Conservation (phyloP, 2,329 filamentous ascomycete species). For the Ophiostoma montium region DNA sequence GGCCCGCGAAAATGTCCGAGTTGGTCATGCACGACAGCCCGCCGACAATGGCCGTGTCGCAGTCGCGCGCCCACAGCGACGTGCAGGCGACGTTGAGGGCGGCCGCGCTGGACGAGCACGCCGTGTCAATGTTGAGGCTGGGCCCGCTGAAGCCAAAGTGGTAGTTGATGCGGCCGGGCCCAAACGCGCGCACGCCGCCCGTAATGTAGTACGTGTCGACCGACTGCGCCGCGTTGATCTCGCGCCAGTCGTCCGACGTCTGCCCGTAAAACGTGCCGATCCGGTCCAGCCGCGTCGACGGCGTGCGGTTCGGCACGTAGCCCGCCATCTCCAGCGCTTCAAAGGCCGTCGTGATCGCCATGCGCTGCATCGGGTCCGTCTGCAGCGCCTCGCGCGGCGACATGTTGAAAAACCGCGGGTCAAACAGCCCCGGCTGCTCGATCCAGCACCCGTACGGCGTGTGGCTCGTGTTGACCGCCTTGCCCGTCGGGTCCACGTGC, state of each 20-base stretch:
- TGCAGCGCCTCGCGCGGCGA: conserved; percentile 60
- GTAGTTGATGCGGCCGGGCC: conserved; percentile 53
- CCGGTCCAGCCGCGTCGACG: conserved; percentile 47
- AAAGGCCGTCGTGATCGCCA: conserved; percentile 63
- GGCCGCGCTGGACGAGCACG: conserved; percentile 60
- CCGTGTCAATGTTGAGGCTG: conserved; percentile 61
- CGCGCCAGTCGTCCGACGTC: conserved; percentile 64
- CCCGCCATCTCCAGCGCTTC: conserved; percentile 73
- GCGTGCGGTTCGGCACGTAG: conserved; percentile 59
- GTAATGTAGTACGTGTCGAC: conserved; percentile 44
- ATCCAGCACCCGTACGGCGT: conserved; percentile 64
- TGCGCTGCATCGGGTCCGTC: conserved; percentile 68
- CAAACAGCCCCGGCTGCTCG: conserved; percentile 62
- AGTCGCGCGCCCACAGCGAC: conserved; percentile 60
- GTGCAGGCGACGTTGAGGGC: conserved; percentile 61
- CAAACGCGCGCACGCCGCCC: conserved; percentile 28
- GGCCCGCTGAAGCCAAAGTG: conserved; percentile 65
- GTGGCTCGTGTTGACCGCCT: conserved; percentile 61
- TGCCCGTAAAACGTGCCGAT: conserved; percentile 65
- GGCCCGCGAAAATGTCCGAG: conserved; percentile 63
- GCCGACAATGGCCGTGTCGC: conserved; percentile 67
- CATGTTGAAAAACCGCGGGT: conserved; percentile 82
- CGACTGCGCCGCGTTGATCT: conserved; percentile 58
- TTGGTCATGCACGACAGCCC: conserved; percentile 69
- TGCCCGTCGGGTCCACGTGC: conserved; percentile 58